Evolutionary conservation across 2,329 filamentous ascomycete species (phyloP), one percentile per base, ranked within the genome.

Genomic region (Cladosporium sp.): DNA sequence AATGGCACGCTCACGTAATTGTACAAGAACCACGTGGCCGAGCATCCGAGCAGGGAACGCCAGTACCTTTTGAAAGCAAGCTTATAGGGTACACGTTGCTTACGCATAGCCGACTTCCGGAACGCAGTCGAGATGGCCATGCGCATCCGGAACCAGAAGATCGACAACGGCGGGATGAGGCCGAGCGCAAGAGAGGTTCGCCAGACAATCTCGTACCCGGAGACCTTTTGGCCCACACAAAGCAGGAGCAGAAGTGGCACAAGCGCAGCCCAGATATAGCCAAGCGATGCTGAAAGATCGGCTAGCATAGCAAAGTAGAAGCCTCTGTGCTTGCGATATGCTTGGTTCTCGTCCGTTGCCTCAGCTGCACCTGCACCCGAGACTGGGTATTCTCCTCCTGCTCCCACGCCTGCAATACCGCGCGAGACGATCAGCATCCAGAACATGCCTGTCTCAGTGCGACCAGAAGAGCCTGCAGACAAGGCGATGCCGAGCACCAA

Each of bases 1-100:
- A 96, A 96, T 0, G 88, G 87, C 69, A 95, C 95, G 2, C 84
- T 76, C 4, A 88, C 90, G 73, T 95, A 95, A 80, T 81, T 75
- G 64, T 77, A 77, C 59, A 92, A 80, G 71, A 93, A 93, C 90
- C 90, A 94, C 66, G 93, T 88, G 25, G 87, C 64, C 59, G 84
- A 85, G 57, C 52, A 92, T 86, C n/a, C 86, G 74, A 1, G 82
- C 66, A 93, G 75, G 20, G 89, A 82, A 65, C 79, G 83, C 75
- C 90, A 88, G 71, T 94, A 94, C 65, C 84, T 90, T 71, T 76
- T 79, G 59, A 81, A 62, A 55, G 80, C 79, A 42, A 82, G 62
- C 71, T 67, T 73, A 44, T 78, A 71, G 0, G 80, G 80, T 49
- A 78, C 78, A 22, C 80, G 78, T 65, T 66, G 65, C 28, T 66